Evolutionary conservation across 75 land plant species (phyloP).

Genomic region (Cupressus sempervirens): DNA sequence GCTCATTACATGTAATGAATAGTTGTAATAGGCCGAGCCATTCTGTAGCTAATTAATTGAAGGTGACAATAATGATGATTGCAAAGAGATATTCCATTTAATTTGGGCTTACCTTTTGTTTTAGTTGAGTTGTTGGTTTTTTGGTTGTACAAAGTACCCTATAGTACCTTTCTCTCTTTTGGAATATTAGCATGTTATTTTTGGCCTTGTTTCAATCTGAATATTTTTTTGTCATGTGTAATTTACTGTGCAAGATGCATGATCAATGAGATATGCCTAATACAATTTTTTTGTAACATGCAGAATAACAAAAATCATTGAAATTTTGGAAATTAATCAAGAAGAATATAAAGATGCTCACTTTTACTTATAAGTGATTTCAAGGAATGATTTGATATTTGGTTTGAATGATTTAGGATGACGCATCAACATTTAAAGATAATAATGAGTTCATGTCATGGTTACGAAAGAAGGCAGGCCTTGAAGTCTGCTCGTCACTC

Average conservation of each 20-base stretch:
- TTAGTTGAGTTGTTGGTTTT: background rate
- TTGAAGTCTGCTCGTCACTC: constrained; percentile 45
- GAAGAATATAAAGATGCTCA: background rate
- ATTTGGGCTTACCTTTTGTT: background rate
- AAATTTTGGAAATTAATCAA: background rate
- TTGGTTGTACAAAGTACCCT: background rate
- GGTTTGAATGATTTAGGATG: constrained; percentile 12
- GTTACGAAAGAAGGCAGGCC: constrained; percentile 58
- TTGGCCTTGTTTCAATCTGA: background rate
- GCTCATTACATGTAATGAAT: background rate
- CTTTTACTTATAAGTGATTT: background rate
- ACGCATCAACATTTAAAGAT: constrained; percentile 7
- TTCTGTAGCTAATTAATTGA: too few species aligned
- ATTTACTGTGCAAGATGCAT: background rate
- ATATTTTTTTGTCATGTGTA: background rate
- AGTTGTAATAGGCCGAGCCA: background rate
- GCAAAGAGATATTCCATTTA: background rate
- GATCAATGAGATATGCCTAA: background rate
- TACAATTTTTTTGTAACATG: background rate
- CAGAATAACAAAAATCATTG: background rate
- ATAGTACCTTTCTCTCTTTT: background rate
- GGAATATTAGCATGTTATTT: background rate
- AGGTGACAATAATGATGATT: background rate
- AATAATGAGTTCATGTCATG: constrained; percentile 54
- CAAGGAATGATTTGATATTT: background rate